Base-by-base conservation (phyloP, 129 eudicot species). In the Artemisia annua region DNA sequence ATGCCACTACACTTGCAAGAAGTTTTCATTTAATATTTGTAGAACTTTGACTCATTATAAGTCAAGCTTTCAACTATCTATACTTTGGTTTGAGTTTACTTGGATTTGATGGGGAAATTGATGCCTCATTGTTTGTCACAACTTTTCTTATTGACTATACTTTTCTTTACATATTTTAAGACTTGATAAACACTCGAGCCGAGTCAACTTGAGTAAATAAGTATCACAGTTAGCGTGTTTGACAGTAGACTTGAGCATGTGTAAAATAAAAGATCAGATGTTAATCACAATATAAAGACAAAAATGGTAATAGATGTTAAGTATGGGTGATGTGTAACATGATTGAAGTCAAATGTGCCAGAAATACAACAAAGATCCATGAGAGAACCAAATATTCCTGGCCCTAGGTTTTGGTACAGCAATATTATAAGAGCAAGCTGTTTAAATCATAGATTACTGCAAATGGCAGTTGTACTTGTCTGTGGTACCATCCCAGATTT, bases 401-500 rank as follows among this genome's bases (percentile, higher is more conserved):
- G 63, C 50, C 72, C 77, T 56, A 64, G 76, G 82, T 78, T 78
- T 54, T 78, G 82, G 73, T 78, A 78, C 78, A 78, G n/a, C 82
- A 78, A 78, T 78, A 64, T 78, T 55, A 32, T 26, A 70, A 24
- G 26, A 24, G 26, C 26, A 48, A 5, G 71, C 18, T 69, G 49
- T 60, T 69, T 49, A 70, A 78, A 24, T 57, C 66, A 78, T 63
- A 78, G 51, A 78, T 78, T 63, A 55, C 68, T 78, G 69, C 61
- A 71, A 71, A 72, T 78, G 82, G 77, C 82, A 78, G 78, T 78
- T 78, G 82, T 71, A 64, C 78, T 63, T 78, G 82, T 78, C 82
- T 71, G 73, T 71, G 67, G 78, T 78, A 78, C 78, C 82, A 71
- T 50, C 67, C 53, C 82, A 71, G 68, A 78, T 78, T 78, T 46